Conservation (phyloP, 176 grass and related monocot species). For the Thalia dealbata region DNA sequence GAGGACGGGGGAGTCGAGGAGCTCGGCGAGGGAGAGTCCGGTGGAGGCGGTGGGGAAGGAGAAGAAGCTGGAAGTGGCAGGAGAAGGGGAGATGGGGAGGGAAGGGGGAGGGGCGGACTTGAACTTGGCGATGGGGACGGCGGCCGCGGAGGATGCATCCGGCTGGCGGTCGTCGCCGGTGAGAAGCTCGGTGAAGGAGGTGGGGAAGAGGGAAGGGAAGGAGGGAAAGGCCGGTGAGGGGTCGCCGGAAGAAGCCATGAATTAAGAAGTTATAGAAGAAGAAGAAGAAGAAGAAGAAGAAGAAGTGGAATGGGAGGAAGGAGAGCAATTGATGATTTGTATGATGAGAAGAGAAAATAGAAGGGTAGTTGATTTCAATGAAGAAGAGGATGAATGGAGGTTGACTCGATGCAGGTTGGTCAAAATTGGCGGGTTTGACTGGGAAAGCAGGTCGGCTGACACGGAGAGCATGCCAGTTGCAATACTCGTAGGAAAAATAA, state of each 20-base stretch:
- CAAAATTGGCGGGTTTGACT: constrained; percentile 2
- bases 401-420: neutral
- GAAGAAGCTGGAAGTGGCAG: constrained; percentile 71
- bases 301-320: too few relatives aligned
- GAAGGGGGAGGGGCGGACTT: constrained; percentile 79
- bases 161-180: constrained; percentile 11
- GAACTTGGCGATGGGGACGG: constrained; percentile 59
- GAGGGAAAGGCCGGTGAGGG: constrained; percentile 37
- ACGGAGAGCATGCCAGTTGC: neutral
- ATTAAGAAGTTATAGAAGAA: too few relatives aligned
- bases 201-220: constrained; percentile 33
- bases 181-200: constrained; percentile 73
- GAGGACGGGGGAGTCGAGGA: constrained; percentile 82
- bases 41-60: constrained; percentile 33
- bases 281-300: too few relatives aligned
- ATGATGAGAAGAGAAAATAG: too few relatives aligned
- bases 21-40: constrained; percentile 62
- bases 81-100: constrained; percentile 67
- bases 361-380: neutral
- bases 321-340: neutral
- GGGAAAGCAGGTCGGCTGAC: neutral
- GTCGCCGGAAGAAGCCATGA: constrained; percentile 6
- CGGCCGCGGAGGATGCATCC: neutral
- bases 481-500: neutral
- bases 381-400: neutral